A percentile compares a stretch with the other conserved stretches of the same genome.
These are phyloP conservation scores for Rhizopogon salebrosus DNA, from an alignment of 768 basidiomycete species.

Conservation along the genomic window DNA sequence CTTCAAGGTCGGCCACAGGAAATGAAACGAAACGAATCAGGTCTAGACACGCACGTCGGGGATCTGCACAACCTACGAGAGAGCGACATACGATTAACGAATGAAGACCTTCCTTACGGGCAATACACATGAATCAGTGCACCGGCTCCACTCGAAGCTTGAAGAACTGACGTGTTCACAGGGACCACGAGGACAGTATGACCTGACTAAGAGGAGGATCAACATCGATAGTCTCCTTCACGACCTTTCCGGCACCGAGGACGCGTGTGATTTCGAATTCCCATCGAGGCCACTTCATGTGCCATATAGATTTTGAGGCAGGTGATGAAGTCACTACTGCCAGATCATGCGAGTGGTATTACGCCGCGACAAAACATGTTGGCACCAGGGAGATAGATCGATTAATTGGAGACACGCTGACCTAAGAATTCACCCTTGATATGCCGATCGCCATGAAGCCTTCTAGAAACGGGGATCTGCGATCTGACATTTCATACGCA, in stretches of 20 bases:
- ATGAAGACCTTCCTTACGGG: not conserved
- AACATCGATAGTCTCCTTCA: not conserved
- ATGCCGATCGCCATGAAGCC: not conserved
- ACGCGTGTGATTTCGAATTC: not conserved
- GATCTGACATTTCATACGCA: not conserved
- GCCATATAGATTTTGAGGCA: not conserved
- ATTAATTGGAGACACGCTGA: not conserved
- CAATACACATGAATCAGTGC: not conserved
- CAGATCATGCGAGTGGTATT: not conserved
- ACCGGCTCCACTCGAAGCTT: not conserved
- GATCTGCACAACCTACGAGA: not conserved
- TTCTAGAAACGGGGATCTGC: conserved; percentile 5
- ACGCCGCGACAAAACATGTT: not conserved
- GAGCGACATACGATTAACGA: not conserved
- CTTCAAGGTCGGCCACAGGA: not conserved
- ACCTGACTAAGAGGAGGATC: not conserved
- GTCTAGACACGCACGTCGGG: not conserved
- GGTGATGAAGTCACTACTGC: not conserved
- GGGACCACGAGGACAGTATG: not conserved
- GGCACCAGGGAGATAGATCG: not conserved
- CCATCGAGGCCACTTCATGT: not conserved
- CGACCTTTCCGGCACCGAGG: not conserved
- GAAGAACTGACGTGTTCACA: not conserved
- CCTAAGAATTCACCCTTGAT: not conserved
- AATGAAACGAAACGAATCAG: not conserved